Evolutionary conservation across 768 basidiomycete genomes (phyloP), one percentile per base, ranked within the genome.

Genomic region (Rhodotorula diobovata): DNA sequence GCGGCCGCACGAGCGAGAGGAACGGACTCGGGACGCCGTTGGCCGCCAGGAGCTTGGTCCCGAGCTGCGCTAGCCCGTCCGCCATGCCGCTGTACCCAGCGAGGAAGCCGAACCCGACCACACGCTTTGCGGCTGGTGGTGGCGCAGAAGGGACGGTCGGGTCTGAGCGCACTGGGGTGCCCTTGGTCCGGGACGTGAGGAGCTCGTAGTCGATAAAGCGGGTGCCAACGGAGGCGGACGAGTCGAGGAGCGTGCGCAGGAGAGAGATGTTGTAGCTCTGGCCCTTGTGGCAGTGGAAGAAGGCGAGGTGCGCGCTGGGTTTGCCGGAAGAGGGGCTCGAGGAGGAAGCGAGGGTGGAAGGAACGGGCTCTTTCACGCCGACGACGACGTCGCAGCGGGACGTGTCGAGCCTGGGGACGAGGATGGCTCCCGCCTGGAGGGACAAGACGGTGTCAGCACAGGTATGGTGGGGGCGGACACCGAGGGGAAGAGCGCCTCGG

Each of bases 71-170:
- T 34, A 94, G 84, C 0, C 90, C 89, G 80, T 94, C 93, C 5
- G 92, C 85, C 14, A 87, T 87, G 21, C 92, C 93, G 20, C 90
- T 90, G 68, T 72, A 68, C 1, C 93, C 93, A 1, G 93, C 93
- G 76, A 89, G 91, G 87, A 88, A 93, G 1, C 93, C 93, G 81
- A 96, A 95, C 0, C 88, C 92, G 28, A 93, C 90, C 0, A 89
- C 89, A 32, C 93, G 83, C 79, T 89, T 89, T 14, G 41, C 39
- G 18, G 41, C 39, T 35, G 25, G 53, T 5, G 45, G 45, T 7
- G 45, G 23, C 7, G 34, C 32, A 23, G 34, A 8, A 4, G 54
- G 34, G 11, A 35, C 20, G 34, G 54, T 34, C 32, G 54, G 20
- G 9, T 55, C 39, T 1, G 39, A 30, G 20, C 58, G 58, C 1